Evolutionary conservation across 139 green algal species (phyloP).

Genomic region (Pseudopediastrum boryanum): DNA sequence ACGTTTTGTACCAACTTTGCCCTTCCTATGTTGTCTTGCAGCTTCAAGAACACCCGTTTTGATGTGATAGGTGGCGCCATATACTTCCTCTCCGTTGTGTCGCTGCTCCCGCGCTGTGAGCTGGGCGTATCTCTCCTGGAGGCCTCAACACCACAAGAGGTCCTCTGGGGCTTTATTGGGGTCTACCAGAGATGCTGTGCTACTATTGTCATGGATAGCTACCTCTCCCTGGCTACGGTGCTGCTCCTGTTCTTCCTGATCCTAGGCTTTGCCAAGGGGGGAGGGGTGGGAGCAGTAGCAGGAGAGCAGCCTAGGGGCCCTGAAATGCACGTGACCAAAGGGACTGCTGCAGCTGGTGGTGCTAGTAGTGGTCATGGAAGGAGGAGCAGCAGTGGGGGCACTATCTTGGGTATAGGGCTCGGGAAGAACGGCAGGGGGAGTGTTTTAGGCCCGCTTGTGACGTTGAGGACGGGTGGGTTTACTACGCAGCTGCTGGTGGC

Average conservation of each 20-base stretch:
- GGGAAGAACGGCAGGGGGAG: not conserved
- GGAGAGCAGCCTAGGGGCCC: not conserved
- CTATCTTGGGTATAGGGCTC: too few relatives aligned
- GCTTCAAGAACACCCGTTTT: constrained; percentile 62
- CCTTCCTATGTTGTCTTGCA: too few relatives aligned
- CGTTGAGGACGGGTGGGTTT: constrained; percentile 23
- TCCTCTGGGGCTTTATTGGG: not conserved
- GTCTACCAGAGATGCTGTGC: constrained; percentile 34
- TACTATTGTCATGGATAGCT: constrained; percentile 62
- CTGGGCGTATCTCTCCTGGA: constrained; percentile 2
- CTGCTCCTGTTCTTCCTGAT: constrained; percentile 51
- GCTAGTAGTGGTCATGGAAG: not conserved
- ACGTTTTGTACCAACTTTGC: too few relatives aligned
- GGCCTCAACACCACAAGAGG: constrained; percentile 16
- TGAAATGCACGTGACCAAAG: not conserved
- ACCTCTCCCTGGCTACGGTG: constrained; percentile 58
- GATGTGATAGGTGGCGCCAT: constrained; percentile 85
- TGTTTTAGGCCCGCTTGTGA: constrained; percentile 28
- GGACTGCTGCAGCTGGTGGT: not conserved
- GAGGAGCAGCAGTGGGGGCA: not conserved
- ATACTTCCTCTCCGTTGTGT: constrained; percentile 88
- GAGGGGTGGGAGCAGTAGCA: constrained; percentile 59
- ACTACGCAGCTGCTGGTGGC: constrained; percentile 63
- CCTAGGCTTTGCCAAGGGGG: constrained; percentile 59
- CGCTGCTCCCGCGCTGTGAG: constrained; percentile 77